Conservation (phyloP, 805 yeast genomes). For the Starmerella bacillaris region DNA sequence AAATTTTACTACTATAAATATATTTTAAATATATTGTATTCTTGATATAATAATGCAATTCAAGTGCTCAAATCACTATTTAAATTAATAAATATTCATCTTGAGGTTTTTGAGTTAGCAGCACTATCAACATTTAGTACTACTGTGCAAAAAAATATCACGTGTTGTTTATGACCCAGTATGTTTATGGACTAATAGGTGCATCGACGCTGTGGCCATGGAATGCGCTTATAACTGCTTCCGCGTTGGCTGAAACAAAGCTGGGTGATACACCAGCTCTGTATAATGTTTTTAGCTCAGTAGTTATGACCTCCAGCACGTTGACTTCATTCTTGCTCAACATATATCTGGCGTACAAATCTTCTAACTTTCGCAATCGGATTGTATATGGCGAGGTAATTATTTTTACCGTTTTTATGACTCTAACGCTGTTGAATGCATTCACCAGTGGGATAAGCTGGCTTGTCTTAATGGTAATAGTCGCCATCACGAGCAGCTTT, state of each 20-base stretch:
- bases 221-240: slow-evolving; percentile 78
- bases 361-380: slow-evolving; percentile 41
- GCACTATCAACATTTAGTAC: too few relatives aligned
- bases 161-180: slow-evolving; percentile 5
- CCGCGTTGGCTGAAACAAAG: slow-evolving; percentile 55
- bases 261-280: slow-evolving; percentile 27
- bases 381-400: slow-evolving; percentile 42
- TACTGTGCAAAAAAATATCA: too few relatives aligned
- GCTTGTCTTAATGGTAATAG: slow-evolving; percentile 30
- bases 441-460: slow-evolving; percentile 6
- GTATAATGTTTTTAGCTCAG: slow-evolving; percentile 46
- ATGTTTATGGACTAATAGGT: slow-evolving; percentile 43
- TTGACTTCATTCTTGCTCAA: slow-evolving; percentile 43
- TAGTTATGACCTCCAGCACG: slow-evolving; percentile 80
- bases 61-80: too few relatives aligned
- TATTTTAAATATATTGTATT: too few relatives aligned
- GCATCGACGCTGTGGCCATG: slow-evolving; percentile 87
- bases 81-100: too few relatives aligned
- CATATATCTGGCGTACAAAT: slow-evolving; percentile 45
- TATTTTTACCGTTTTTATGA: slow-evolving; percentile 39
- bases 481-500: slow-evolving; percentile 45
- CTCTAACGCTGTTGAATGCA: slow-evolving; percentile 30
- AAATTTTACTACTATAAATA: too few relatives aligned
- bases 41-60: too few relatives aligned
- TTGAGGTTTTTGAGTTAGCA: too few relatives aligned